Evolutionary conservation across 2,329 filamentous ascomycete species (phyloP).

Genomic region (Colletotrichum tamarilloi): DNA sequence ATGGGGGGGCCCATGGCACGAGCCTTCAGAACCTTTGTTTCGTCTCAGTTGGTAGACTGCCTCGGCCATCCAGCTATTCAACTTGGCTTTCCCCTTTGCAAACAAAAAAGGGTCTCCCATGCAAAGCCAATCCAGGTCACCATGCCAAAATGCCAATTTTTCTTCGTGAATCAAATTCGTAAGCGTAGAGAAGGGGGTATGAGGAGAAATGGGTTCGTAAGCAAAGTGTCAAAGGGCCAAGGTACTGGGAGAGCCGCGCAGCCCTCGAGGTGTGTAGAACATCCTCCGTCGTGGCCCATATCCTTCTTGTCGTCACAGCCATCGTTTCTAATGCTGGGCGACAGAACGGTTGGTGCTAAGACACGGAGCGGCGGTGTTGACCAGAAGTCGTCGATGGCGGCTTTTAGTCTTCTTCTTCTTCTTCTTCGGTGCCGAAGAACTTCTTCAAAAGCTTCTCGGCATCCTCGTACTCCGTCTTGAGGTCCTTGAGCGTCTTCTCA

Average conservation of each 20-base stretch:
- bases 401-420: constrained; percentile 38
- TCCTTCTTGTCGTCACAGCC: constrained; percentile 42
- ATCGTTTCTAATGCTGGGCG: constrained; percentile 47
- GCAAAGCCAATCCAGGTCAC: constrained; percentile 27
- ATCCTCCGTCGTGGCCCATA: constrained; percentile 29
- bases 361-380: constrained; percentile 23
- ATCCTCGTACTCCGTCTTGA: constrained; percentile 81
- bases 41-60: constrained; percentile 10
- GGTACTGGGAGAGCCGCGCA: constrained; percentile 6
- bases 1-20: constrained; percentile 15
- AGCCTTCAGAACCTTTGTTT: constrained; percentile 8
- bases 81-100: not conserved
- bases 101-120: constrained; percentile 7
- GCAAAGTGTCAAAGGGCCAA: constrained; percentile 26
- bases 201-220: constrained; percentile 28
- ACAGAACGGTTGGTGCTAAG: constrained; percentile 10
- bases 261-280: not conserved
- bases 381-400: constrained; percentile 32
- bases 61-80: constrained; percentile 10
- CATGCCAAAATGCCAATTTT: constrained; percentile 30
- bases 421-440: constrained; percentile 62
- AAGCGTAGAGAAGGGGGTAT: constrained; percentile 32
- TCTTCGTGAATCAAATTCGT: constrained; percentile 28
- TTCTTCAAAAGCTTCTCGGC: constrained; percentile 76
- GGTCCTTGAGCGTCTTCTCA: constrained; percentile 73